Evolutionary conservation across 495 filamentous ascomycete genomes (phyloP), one percentile per base, ranked within the genome.

Genomic region (Staphylotrichum tortipilum): DNA sequence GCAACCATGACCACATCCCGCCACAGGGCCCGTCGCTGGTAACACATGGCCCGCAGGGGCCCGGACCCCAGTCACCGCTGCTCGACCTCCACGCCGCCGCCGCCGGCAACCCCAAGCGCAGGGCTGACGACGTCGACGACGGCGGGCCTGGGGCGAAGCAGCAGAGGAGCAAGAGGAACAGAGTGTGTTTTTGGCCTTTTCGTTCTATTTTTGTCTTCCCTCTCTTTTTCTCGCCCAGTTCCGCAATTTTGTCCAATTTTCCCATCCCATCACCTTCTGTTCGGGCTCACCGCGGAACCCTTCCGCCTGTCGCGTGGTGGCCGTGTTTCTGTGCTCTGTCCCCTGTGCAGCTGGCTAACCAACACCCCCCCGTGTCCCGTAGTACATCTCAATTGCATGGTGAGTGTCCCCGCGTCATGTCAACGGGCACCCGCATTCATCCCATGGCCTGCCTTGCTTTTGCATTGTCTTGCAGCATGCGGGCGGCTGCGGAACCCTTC

Each of bases 361-460:
- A n/a, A n/a, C n/a, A n/a, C 26, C 19, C n/a, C 12, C 17, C 45
- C 12, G 24, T 15, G 10, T 44, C 11, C 15, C 23, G 38, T 38
- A 87, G 63, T 95, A 95, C 69, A 91, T 92, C 61, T 89, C 86
- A 30, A 92, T 95, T 57, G 89, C 89, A 59, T 94, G 88, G 87
- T 91, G 77, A 61, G 79, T 28, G n/a, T 6, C 19, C 7, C 11
- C 14, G 2, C 3, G n/a, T n/a, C n/a, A 36, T 4, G 26, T 14
- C 18, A 7, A 26, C 30, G 37, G 18, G 11, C 18, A 11, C 28
- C 31, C 40, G 40, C 26, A n/a, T 30, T 29, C 14, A 19, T 11
- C n/a, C n/a, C n/a, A n/a, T n/a, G n/a, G n/a, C n/a, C n/a, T n/a
- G n/a, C n/a, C n/a, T n/a, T n/a, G n/a, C n/a, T n/a, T n/a, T n/a